phyloP scores from a whole-genome alignment of 225 moss, liverwort and hornwort species.

The Pleurozium schreberi region DNA sequence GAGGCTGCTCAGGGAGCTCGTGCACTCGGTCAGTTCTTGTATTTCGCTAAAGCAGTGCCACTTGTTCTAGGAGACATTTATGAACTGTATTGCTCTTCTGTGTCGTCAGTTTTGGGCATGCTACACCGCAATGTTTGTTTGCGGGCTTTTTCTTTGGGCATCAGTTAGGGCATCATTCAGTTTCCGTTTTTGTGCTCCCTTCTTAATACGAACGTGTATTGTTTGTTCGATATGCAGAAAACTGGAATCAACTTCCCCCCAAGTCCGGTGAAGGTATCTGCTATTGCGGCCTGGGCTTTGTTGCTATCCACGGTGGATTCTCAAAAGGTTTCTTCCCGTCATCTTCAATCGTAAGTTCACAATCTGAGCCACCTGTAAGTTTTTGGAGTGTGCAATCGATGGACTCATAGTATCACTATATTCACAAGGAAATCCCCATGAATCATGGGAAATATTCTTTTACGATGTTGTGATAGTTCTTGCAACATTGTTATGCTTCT shows the following conservation, averaged over 20 bases:
- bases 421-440: background rate
- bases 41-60: background rate
- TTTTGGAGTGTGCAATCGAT: background rate
- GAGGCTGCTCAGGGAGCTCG: constrained; percentile 70
- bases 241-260: constrained; percentile 52
- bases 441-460: background rate
- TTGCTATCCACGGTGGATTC: constrained; percentile 63
- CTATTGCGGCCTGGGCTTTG: constrained; percentile 64
- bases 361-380: background rate
- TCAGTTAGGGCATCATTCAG: background rate
- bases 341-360: constrained; percentile 56
- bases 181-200: background rate
- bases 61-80: background rate
- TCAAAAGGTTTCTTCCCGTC: constrained; percentile 36
- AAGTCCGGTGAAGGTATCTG: constrained; percentile 57
- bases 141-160: background rate
- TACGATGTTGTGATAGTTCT: background rate
- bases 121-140: background rate
- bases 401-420: background rate
- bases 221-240: constrained; percentile 19
- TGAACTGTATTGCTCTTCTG: background rate
- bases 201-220: background rate
- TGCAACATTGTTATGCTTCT: background rate
- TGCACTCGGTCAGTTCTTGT: constrained; percentile 45
- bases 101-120: background rate